Percentiles rank a stretch among this genome's conserved stretches.
phyloP scores from a whole-genome alignment of 2,329 filamentous ascomycete genomes.

The Chrysosporium queenslandicum region DNA sequence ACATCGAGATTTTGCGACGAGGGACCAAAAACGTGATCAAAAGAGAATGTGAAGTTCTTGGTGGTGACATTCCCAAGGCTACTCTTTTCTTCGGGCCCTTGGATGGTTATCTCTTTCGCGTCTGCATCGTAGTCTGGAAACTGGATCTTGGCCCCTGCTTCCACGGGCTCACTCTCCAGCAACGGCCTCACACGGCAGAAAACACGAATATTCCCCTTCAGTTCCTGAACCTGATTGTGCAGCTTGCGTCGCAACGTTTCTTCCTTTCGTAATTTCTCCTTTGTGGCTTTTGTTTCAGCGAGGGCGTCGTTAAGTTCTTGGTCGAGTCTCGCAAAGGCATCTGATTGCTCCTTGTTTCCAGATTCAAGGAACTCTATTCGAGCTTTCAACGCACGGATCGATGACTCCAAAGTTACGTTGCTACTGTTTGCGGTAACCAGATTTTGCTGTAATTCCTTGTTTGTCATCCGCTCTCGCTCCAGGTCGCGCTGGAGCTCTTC shows the following conservation, averaged over 20 bases:
- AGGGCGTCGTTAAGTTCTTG: constrained; percentile 68
- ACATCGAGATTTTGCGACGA: constrained; percentile 69
- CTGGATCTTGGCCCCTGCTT: constrained; percentile 60
- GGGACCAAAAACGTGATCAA: constrained; percentile 85
- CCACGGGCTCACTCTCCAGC: constrained; percentile 46
- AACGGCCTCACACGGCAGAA: constrained; percentile 90
- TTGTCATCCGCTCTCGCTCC: constrained; percentile 54
- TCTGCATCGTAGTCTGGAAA: constrained; percentile 75
- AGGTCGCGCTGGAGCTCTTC: constrained; percentile 40
- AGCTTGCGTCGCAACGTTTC: constrained; percentile 83
- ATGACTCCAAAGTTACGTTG: constrained; percentile 60
- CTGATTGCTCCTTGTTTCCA: constrained; percentile 77
- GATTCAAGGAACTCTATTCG: constrained; percentile 85
- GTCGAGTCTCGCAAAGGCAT: constrained; percentile 74
- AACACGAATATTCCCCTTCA: constrained; percentile 96
- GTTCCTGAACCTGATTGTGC: constrained; percentile 94
- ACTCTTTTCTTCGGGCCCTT: constrained; percentile 73
- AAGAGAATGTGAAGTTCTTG: constrained; percentile 76
- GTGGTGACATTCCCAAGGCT: constrained; percentile 65
- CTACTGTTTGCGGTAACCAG: constrained; percentile 52
- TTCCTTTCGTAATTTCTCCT: constrained; percentile 77
- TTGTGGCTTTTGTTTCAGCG: constrained; percentile 56
- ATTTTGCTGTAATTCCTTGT: constrained; percentile 48
- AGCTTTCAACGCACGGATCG: constrained; percentile 63
- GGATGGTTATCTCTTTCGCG: constrained; percentile 73